A percentile compares a stretch with the other conserved stretches of the same genome.
These are phyloP conservation scores for Hyphopichia fennica DNA, from an alignment of 1,139 yeast species.

Conservation along the genomic window DNA sequence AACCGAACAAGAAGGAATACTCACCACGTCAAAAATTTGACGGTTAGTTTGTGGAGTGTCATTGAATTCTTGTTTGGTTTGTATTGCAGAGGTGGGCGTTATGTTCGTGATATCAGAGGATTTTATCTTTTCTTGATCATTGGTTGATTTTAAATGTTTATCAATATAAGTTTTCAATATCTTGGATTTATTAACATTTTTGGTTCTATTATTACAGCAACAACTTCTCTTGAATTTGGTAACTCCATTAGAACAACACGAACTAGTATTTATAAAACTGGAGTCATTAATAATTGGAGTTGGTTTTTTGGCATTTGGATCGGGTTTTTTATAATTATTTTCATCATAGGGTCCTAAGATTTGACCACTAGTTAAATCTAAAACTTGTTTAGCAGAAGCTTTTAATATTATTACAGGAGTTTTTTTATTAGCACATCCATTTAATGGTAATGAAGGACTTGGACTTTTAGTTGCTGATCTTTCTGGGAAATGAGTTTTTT, in stretches of 20 bases:
- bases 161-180: constrained; percentile 38
- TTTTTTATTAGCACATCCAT: constrained; percentile 11
- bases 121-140: neutral
- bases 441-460: constrained; percentile 3
- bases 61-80: neutral
- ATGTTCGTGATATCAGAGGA: neutral
- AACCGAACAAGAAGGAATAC: constrained; percentile 42
- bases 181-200: constrained; percentile 30
- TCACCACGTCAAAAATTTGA: constrained; percentile 22
- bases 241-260: constrained; percentile 33
- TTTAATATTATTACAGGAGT: constrained; percentile 44
- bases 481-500: constrained; percentile 7
- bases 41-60: neutral
- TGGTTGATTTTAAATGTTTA: constrained; percentile 18
- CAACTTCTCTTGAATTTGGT: constrained; percentile 23
- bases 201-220: constrained; percentile 27
- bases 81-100: neutral
- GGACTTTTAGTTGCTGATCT: neutral
- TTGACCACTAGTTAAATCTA: constrained; percentile 47
- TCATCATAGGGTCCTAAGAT: constrained; percentile 43
- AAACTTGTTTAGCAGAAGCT: constrained; percentile 51
- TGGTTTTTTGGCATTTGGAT: constrained; percentile 13
- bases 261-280: constrained; percentile 35
- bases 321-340: constrained; percentile 10
- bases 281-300: constrained; percentile 30